Conservation (phyloP, 192 early-diverging fungal species). For the Podila epicladia region DNA sequence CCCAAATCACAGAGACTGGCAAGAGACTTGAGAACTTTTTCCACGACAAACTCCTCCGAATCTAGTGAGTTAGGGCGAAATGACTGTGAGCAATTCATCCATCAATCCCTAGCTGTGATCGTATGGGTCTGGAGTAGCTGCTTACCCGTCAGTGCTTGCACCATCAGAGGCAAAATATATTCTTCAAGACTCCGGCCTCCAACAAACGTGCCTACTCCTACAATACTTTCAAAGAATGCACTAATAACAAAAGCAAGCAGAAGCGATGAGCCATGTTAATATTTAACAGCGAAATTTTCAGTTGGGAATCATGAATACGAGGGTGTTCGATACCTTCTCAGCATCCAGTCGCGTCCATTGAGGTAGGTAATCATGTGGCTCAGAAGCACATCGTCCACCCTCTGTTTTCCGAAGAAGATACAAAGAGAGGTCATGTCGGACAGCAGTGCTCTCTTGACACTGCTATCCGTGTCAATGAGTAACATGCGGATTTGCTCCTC, state of each 20-base stretch:
- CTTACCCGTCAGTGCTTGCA: conserved; percentile 79
- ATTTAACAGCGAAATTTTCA: not conserved
- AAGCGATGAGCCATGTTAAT: not conserved
- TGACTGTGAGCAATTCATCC: too few relatives aligned
- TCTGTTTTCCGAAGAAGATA: conserved; percentile 84
- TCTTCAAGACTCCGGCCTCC: conserved; percentile 88
- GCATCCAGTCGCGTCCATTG: conserved; percentile 95
- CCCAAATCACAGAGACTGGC: conserved; percentile 81
- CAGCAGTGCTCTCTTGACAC: conserved; percentile 88
- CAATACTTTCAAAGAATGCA: conserved; percentile 94
- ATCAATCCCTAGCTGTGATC: too few relatives aligned
- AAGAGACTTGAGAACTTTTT: conserved; percentile 86
- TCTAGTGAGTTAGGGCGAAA: conserved; percentile 57
- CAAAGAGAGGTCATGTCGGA: conserved; percentile 83
- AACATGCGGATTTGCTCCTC: conserved; percentile 84
- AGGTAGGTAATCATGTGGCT: conserved; percentile 97
- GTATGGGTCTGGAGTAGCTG: too few relatives aligned
- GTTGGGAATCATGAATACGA: not conserved
- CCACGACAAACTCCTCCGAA: conserved; percentile 91
- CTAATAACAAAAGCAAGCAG: conserved; percentile 46
- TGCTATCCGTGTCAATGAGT: conserved; percentile 81
- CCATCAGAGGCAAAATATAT: conserved; percentile 94
- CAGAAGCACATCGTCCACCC: conserved; percentile 84
- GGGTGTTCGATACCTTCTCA: conserved; percentile 70
- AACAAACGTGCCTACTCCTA: conserved; percentile 89